These are phyloP conservation scores for Xylaria longipes DNA, from an alignment of 495 filamentous ascomycete genomes.

Conservation along the genomic window DNA sequence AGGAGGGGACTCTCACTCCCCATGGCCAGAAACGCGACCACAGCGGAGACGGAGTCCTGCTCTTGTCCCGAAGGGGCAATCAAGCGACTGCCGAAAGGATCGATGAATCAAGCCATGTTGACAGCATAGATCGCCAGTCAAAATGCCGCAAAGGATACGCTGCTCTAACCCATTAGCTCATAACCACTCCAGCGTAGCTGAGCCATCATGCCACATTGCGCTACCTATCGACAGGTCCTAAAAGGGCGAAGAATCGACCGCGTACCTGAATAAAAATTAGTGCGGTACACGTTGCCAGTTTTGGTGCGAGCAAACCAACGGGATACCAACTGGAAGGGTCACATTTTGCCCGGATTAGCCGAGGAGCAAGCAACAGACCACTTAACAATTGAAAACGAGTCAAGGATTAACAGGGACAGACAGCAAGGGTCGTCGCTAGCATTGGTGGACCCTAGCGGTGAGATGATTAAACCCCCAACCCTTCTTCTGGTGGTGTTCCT, in stretches of 20 bases:
- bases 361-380: slow-evolving; percentile 13
- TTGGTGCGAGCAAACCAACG: not conserved
- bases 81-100: not conserved
- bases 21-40: not conserved
- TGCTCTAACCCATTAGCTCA: not conserved
- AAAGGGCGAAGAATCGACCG: not conserved
- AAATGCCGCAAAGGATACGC: slow-evolving; percentile 19
- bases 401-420: slow-evolving; percentile 19
- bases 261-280: not conserved
- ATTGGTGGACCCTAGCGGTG: slow-evolving; percentile 19
- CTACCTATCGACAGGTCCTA: not conserved
- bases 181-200: not conserved
- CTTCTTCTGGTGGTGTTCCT: not conserved
- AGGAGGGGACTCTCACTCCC: not conserved
- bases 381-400: not conserved
- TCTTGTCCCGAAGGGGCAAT: slow-evolving; percentile 1
- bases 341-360: slow-evolving; percentile 21
- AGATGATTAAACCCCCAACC: slow-evolving; percentile 18
- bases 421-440: slow-evolving; percentile 5
- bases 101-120: not conserved
- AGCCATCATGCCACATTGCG: slow-evolving; percentile 4
- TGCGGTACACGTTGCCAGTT: not conserved
- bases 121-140: slow-evolving; percentile 3
- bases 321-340: slow-evolving; percentile 7
- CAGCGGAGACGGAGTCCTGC: slow-evolving; percentile 1